Conservation (phyloP, 768 basidiomycete species). For the Myochromella boudieri region DNA sequence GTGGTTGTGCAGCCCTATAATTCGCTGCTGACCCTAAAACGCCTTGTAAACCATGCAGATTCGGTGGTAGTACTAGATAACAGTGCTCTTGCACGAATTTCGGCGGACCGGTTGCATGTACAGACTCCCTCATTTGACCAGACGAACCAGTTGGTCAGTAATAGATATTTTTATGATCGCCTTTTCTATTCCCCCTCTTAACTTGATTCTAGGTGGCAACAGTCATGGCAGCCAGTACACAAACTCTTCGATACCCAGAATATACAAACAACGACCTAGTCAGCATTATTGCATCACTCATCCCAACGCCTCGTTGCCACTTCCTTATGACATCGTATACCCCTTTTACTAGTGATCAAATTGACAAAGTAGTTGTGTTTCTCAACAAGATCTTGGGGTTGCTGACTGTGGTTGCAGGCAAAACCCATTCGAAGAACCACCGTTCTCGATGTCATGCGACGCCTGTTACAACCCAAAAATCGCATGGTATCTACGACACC, state of each 20-base stretch:
- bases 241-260: constrained; percentile 94
- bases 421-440: constrained; percentile 96
- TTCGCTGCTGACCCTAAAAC: constrained; percentile 87
- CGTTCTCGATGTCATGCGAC: constrained; percentile 97
- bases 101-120: constrained; percentile 86
- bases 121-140: constrained; percentile 89
- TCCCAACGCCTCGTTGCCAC: constrained; percentile 96
- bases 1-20: constrained; percentile 99
- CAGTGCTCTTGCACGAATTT: constrained; percentile 88
- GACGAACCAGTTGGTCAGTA: constrained; percentile 82
- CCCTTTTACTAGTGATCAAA: constrained; percentile 95
- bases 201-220: constrained; percentile 73
- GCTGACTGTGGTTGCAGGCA: constrained; percentile 49
- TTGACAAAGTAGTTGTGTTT: constrained; percentile 73
- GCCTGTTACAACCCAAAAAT: constrained; percentile 96
- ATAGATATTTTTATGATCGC: background rate
- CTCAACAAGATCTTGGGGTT: background rate
- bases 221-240: constrained; percentile 96
- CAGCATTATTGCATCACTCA: constrained; percentile 93
- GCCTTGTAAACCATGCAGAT: constrained; percentile 94
- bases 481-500: constrained; percentile 96
- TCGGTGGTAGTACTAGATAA: constrained; percentile 98
- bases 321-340: constrained; percentile 99
- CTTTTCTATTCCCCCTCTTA: background rate
- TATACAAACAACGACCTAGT: constrained; percentile 99